Conservation (phyloP, 352 stramenopile species). For the Elongisporangium undulatum region DNA sequence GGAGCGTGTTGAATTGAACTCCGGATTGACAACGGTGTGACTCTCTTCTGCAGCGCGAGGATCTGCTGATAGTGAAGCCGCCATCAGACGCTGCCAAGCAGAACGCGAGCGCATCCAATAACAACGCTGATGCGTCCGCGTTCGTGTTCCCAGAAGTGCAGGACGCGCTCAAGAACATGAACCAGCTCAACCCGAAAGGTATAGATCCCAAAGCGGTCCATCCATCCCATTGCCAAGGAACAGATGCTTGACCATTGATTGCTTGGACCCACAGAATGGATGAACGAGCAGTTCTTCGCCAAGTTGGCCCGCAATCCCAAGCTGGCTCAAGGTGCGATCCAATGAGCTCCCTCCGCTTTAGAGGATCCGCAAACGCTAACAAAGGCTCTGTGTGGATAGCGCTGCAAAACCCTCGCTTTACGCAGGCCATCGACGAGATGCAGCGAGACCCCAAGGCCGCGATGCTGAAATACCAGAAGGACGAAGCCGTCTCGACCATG, state of each 20-base stretch:
- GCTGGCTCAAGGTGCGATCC: constrained; percentile 37
- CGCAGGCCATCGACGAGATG: constrained; percentile 61
- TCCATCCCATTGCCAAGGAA: too few relatives aligned
- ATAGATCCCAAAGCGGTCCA: too few relatives aligned
- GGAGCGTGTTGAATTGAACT: constrained; percentile 10
- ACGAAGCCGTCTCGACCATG: constrained; percentile 53
- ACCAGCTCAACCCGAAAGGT: constrained; percentile 66
- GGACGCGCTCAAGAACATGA: constrained; percentile 48
- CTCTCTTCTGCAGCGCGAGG: constrained; percentile 24
- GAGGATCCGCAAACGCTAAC: constrained; percentile 1
- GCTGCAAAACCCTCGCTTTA: constrained; percentile 65
- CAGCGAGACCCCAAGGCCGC: constrained; percentile 53
- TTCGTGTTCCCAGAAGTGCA: constrained; percentile 81
- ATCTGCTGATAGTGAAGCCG: constrained; percentile 30
- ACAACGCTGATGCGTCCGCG: constrained; percentile 5
- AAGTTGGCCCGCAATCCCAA: constrained; percentile 60
- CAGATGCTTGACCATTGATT: too few relatives aligned
- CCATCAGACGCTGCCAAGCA: not conserved
- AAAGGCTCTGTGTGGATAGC: constrained; percentile 16
- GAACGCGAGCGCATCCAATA: constrained; percentile 11
- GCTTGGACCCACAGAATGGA: constrained; percentile 43
- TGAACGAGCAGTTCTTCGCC: constrained; percentile 64
- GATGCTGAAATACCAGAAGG: constrained; percentile 64
- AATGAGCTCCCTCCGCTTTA: not conserved
- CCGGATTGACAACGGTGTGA: not conserved